Base-by-base conservation (phyloP, 2,329 filamentous ascomycete genomes). In the Nannizzia gypsea region DNA sequence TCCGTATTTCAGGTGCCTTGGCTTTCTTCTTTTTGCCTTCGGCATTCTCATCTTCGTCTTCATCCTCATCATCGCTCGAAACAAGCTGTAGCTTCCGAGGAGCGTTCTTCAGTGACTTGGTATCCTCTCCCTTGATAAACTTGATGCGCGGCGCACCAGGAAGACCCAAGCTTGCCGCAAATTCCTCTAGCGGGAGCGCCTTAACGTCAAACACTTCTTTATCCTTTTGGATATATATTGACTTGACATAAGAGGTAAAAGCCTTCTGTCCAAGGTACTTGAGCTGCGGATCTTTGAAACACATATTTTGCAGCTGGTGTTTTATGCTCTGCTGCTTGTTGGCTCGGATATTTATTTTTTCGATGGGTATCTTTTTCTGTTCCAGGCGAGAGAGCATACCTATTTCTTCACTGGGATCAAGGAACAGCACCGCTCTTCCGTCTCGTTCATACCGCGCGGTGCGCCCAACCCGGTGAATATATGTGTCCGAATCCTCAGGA, bases 211-310 rank as follows among this genome's bases (percentile, higher is more conserved):
- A 99, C 1, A 95, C 81, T 15, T 92, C 87, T 74, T 95, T 96
- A 70, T 96, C 90, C 67, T 87, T 90, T 72, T 96, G 91, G 28
- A 96, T 76, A 69, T 93, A 85, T 40, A 99, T 75, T 1, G 90
- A 95, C 62, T 88, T 85, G 11, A 87, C 84, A 72, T 97, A 96
- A 63, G 87, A 92, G 67, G 92, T 86, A 67, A 99, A 99, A 0
- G 93, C 90, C 72, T 97, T 99, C 69, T 97, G 92, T 0, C 88
- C 95, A 0, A 97, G 80, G 66, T 97, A 97, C 69, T 97, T 97
- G 65, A 97, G 76, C 64, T 95, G 89, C 0, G 90, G 87, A 64
- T 96, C 89, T 72, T 96, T 89, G 77, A 97, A 99, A 68, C 90
- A 95, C 86, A 96, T 90, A 66, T 89, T 91, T 69, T 96, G 92